These are phyloP conservation scores for Cercospora janseana DNA, from an alignment of 2,329 filamentous ascomycete genomes.

Conservation along the genomic window DNA sequence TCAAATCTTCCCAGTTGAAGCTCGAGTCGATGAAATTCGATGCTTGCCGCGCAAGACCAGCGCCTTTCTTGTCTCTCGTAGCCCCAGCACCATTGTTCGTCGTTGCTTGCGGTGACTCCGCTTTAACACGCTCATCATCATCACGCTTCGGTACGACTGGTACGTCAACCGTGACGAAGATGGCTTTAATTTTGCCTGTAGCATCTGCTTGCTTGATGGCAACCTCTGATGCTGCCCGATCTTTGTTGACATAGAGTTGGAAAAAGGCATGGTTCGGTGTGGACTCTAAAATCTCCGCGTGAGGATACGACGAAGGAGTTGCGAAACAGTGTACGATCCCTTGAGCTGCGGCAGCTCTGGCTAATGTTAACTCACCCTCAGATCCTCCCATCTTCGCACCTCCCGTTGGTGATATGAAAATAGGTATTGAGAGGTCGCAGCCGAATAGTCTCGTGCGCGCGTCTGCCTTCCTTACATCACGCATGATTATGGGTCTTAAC, in stretches of 20 bases:
- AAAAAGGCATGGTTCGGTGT: slow-evolving; percentile 50
- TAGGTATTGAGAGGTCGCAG: slow-evolving; percentile 36
- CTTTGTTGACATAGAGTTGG: slow-evolving; percentile 61
- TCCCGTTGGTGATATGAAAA: slow-evolving; percentile 39
- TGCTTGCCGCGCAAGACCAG: slow-evolving; percentile 55
- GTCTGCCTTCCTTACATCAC: slow-evolving; percentile 41
- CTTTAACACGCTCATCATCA: slow-evolving; percentile 48
- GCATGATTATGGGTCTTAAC: slow-evolving; percentile 49
- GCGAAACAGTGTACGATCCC: slow-evolving; percentile 37
- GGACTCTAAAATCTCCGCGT: slow-evolving; percentile 34
- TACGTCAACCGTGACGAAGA: slow-evolving; percentile 61
- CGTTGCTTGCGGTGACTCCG: slow-evolving; percentile 59
- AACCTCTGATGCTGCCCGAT: slow-evolving; percentile 52
- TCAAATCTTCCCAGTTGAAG: slow-evolving; percentile 50
- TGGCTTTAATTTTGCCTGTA: slow-evolving; percentile 49
- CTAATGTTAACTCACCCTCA: slow-evolving; percentile 38
- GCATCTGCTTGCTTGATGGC: slow-evolving; percentile 50
- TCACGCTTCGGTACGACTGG: slow-evolving; percentile 58
- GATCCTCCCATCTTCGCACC: slow-evolving; percentile 34
- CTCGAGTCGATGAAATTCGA: slow-evolving; percentile 57
- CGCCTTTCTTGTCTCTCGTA: slow-evolving; percentile 54
- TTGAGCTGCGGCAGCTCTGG: slow-evolving; percentile 30
- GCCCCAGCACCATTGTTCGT: slow-evolving; percentile 55
- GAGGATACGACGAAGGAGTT: slow-evolving; percentile 31
- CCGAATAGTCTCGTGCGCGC: slow-evolving; percentile 39